Percentiles rank a stretch among this genome's conserved stretches.
phyloP scores from a whole-genome alignment of 2,329 filamentous ascomycete genomes.

The Penicillium hordei region DNA sequence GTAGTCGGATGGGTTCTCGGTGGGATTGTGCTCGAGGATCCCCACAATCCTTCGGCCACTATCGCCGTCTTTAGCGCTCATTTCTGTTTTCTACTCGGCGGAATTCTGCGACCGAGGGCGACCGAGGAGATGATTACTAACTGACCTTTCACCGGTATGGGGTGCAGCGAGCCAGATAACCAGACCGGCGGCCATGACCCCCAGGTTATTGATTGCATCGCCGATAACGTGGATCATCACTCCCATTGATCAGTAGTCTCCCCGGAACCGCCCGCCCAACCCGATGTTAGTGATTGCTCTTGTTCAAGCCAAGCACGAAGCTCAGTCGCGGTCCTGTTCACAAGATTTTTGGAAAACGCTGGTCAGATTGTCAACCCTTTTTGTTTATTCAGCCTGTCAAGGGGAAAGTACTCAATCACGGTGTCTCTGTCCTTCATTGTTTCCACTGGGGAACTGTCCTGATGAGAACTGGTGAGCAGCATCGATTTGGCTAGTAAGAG shows the following conservation, averaged over 20 bases:
- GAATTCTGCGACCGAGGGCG: too few species aligned
- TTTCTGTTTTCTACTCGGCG: not conserved
- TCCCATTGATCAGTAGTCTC: slow-evolving; percentile 67
- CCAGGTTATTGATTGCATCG: slow-evolving; percentile 74
- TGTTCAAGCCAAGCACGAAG: slow-evolving; percentile 62
- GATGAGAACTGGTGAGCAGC: too few species aligned
- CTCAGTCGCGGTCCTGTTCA: slow-evolving; percentile 64
- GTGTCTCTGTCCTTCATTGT: slow-evolving; percentile 53
- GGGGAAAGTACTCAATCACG: slow-evolving; percentile 46
- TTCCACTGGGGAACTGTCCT: slow-evolving; percentile 28
- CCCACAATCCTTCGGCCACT: slow-evolving; percentile 63
- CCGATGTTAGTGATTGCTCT: slow-evolving; percentile 57
- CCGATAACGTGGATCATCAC: slow-evolving; percentile 70
- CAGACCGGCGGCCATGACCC: slow-evolving; percentile 68
- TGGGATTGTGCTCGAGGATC: slow-evolving; percentile 62
- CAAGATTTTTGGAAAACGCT: slow-evolving; percentile 61
- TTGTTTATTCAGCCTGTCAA: not conserved
- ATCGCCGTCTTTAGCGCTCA: not conserved
- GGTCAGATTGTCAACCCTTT: slow-evolving; percentile 17
- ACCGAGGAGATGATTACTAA: not conserved
- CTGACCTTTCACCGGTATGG: slow-evolving; percentile 50
- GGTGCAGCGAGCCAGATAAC: slow-evolving; percentile 67
- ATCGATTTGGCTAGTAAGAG: not conserved
- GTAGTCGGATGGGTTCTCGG: slow-evolving; percentile 49
- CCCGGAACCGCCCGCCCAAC: slow-evolving; percentile 60